Conservation (phyloP, 148 eudicot genomes). For the Simmondsia chinensis region DNA sequence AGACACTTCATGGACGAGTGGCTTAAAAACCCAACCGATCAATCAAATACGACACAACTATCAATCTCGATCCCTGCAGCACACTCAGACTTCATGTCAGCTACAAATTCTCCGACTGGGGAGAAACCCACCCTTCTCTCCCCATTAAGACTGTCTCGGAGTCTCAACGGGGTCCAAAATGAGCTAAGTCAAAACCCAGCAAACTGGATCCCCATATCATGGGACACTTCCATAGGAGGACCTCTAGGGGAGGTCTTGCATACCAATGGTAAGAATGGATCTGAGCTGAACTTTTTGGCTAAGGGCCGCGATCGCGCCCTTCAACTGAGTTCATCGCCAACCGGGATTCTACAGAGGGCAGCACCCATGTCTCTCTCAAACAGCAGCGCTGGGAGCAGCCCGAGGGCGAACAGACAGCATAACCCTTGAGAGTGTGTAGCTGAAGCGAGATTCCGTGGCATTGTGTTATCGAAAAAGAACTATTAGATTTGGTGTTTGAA, state of each 20-base stretch:
- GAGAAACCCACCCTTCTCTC: slow-evolving; percentile 23
- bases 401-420: slow-evolving; percentile 12
- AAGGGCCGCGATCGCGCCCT: slow-evolving; percentile 29
- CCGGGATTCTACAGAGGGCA: slow-evolving; percentile 50
- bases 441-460: no score
- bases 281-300: slow-evolving; percentile 28
- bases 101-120: slow-evolving; percentile 40
- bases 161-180: slow-evolving; percentile 6
- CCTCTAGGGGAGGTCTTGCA: slow-evolving; percentile 73
- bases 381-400: slow-evolving; percentile 48
- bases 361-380: slow-evolving; percentile 40
- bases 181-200: slow-evolving; percentile 18
- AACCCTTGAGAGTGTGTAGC: background rate
- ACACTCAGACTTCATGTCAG: slow-evolving; percentile 45
- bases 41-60: slow-evolving; percentile 32
- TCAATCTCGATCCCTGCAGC: slow-evolving; percentile 41
- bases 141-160: slow-evolving; percentile 34
- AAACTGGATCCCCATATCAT: slow-evolving; percentile 42
- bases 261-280: slow-evolving; percentile 16
- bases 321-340: slow-evolving; percentile 36
- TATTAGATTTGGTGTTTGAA: no score
- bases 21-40: slow-evolving; percentile 20
- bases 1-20: slow-evolving; percentile 17
- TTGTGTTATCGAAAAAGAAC: no score
- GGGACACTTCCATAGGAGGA: slow-evolving; percentile 59